phyloP scores from a whole-genome alignment of 495 filamentous ascomycete species.

The Aspergillus avenaceus region DNA sequence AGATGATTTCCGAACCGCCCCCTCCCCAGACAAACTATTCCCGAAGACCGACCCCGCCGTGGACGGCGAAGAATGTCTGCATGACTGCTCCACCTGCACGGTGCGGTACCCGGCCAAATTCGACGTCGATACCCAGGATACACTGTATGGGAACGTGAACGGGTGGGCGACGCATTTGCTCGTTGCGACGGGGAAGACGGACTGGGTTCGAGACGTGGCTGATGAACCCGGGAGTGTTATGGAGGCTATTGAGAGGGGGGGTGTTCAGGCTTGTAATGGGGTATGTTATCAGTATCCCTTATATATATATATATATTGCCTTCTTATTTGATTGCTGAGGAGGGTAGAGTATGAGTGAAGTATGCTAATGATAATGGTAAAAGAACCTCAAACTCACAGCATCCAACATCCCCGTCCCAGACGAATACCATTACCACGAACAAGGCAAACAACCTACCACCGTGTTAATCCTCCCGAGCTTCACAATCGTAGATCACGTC shows the following conservation, averaged over 20 bases:
- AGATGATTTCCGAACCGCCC: constrained; percentile 37
- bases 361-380: not conserved
- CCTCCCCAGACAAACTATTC: constrained; percentile 37
- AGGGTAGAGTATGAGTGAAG: not conserved
- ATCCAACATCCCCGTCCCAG: constrained; percentile 82
- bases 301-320: too few relatives aligned
- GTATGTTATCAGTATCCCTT: constrained; percentile 51
- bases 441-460: constrained; percentile 67
- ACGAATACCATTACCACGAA: constrained; percentile 50
- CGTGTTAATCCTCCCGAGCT: constrained; percentile 83
- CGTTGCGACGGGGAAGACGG: constrained; percentile 90
- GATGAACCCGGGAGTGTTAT: constrained; percentile 94
- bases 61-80: constrained; percentile 88
- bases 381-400: constrained; percentile 88
- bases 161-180: constrained; percentile 87
- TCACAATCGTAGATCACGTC: constrained; percentile 81
- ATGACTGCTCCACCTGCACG: constrained; percentile 82
- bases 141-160: constrained; percentile 82
- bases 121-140: constrained; percentile 69
- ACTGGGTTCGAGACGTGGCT: constrained; percentile 87
- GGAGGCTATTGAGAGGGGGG: constrained; percentile 73
- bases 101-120: constrained; percentile 72
- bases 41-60: constrained; percentile 56
- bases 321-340: not conserved
- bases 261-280: constrained; percentile 66